Base-by-base conservation (phyloP, 176 grass and related monocot genomes). In the Urochloa ruziziensis region DNA sequence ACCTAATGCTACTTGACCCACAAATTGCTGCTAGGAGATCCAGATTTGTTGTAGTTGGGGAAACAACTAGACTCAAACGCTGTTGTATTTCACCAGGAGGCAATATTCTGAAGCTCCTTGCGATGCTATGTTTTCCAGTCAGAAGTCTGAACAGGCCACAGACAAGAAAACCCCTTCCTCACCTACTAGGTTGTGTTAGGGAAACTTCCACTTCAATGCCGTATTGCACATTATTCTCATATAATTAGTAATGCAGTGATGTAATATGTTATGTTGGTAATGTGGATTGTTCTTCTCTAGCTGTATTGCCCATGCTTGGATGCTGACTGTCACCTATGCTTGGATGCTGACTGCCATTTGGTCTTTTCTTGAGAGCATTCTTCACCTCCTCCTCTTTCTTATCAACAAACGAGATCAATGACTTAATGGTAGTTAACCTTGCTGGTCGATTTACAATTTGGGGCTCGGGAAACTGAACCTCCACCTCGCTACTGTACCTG, bases 341-440 rank as follows among this genome's bases (percentile, higher is more conserved):
- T 27, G 56, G 21, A 39, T 83, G 40, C 80, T 87, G 89, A 74
- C 42, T 68, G 16, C 40, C 89, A 54, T 73, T 96, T 51, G 87
- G 80, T 88, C 89, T 99, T 75, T 89, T 85, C 83, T 94, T 96
- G 30, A 96, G 81, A 48, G 76, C 87, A 43, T 79, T 89, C 80
- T 92, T 94, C 75, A 99, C 84, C 33, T 96, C 96, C 44, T 92
- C 93, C 75, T 96, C 96, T 83, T 91, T 99, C 85, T 85, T 96
- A 85, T 94, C 91, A 10, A 94, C 85, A 78, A 99, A 99, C 73
- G 93, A 87, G 23, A 99, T 80, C 48, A 96, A 35, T 29, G 85
- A 85, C 74, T 89, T 99, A 77, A 99, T 94, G 70, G 67, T 92
- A 67, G 75, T 86, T 85, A 96, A 64, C 57, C 93, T 80, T 62